These are phyloP conservation scores for Pyricularia pennisetigena DNA, from an alignment of 2,329 filamentous ascomycete species.

Conservation along the genomic window DNA sequence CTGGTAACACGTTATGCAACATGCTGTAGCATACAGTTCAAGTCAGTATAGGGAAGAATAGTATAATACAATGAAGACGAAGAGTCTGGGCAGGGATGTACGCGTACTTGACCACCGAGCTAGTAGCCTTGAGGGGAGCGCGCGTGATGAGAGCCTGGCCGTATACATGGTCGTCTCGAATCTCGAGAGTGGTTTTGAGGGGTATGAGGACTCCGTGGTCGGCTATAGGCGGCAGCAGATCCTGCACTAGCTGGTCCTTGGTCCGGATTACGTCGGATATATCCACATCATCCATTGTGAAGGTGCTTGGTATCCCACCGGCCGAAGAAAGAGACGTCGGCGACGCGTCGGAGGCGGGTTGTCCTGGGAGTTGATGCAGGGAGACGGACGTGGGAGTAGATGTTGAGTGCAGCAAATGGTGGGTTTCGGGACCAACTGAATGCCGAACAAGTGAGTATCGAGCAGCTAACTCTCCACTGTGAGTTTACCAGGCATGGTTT, in stretches of 20 bases:
- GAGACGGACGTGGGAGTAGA: not conserved
- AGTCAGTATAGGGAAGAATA: not conserved
- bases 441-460: constrained; percentile 1
- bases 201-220: constrained; percentile 45
- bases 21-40: constrained; percentile 27
- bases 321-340: not conserved
- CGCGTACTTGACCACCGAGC: constrained; percentile 60
- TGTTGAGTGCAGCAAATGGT: not conserved
- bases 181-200: constrained; percentile 55
- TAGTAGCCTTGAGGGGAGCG: constrained; percentile 62
- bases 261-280: constrained; percentile 13
- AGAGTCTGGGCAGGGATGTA: not conserved
- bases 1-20: constrained; percentile 44
- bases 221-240: constrained; percentile 22
- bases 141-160: constrained; percentile 61
- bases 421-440: not conserved
- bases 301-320: not conserved
- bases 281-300: constrained; percentile 11
- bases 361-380: not conserved
- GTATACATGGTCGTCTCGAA: constrained; percentile 46
- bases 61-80: not conserved
- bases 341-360: not conserved
- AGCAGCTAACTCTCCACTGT: constrained; percentile 1
- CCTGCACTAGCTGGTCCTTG: constrained; percentile 21
- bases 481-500: not conserved